Evolutionary conservation across 148 eudicot genomes (phyloP), one percentile per base, ranked within the genome.

Genomic region (Limonium bicolor): DNA sequence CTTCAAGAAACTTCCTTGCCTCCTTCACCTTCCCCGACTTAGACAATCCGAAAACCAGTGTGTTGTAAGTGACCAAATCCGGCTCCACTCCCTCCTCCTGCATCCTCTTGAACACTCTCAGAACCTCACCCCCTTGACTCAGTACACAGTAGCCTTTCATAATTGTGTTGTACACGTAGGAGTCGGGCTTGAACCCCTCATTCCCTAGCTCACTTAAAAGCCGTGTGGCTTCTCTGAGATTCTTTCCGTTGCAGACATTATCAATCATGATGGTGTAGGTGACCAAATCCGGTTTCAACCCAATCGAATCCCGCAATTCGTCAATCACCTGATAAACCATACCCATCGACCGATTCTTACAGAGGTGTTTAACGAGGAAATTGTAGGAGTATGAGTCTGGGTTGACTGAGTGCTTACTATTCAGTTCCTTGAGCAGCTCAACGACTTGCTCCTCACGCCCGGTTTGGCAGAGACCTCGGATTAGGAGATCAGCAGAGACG

Each of bases 261-360:
- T 83, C 97, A 27, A 88, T 80, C 77, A 88, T 55, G 22, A 88
- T 88, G 21, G 97, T 88, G 38, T 83, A 88, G 0, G 92, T 70
- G 24, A 77, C 63, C 35, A 88, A 62, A 55, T 88, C 87, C 2
- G 94, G 97, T 13, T 60, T 64, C 29, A 80, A 27, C 4, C 55
- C 54, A 5, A 83, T 52, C 10, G 19, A 54, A n/a, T 54, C 60
- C 14, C 54, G 51, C 68, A 88, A 65, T 9, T 74, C 80, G 5
- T 42, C 59, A 13, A 84, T 70, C 36, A 84, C 70, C 2, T 10
- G 24, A 56, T 80, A 74, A 28, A 77, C 79, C 51, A 33, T 64
- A 13, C 48, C 54, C 58, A 83, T 41, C 0, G 85, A 58, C 52
- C 72, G 53, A 48, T 48, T 56, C 39, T 41, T 77, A 17, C 78